Evolutionary conservation across 306 rosid species (phyloP), one percentile per base, ranked within the genome.

Genomic region (Trifolium fragiferum): DNA sequence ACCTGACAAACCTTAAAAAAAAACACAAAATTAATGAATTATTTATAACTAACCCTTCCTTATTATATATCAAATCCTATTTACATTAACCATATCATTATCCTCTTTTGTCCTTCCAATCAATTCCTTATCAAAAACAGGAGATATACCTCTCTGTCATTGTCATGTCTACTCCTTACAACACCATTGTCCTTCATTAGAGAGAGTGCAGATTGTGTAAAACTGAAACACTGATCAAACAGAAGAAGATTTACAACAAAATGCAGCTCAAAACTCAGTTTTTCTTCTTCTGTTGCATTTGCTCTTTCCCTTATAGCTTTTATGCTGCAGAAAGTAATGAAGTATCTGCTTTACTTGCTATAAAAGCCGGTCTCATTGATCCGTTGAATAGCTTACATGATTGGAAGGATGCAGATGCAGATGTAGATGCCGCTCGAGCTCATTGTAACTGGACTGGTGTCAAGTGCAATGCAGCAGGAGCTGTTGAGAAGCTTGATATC

Each of bases 361-460:
- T 94, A 43, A 91, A 90, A 87, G 70, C 73, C 2, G 78, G 83
- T 41, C 89, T 91, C 35, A 6, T 82, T 72, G 98, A 94, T 86
- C 91, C 96, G 0, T 50, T 90, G 38, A 79, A 83, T 32, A 77
- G 80, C 68, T 86, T 94, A 2, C 51, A 81, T 32, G 85, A 86
- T 75, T 94, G 98, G 98, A 91, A 86, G 64, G 38, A 11, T 58
- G 11, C 6, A 25, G 12, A 68, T 73, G 80, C 0, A 37, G 40
- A 68, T 73, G 80, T 0, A 37, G 40, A 1, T 37, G 10, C 73
- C 68, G 62, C 32, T 14, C 58, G 47, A 27, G 43, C 32, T 75
- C 90, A 86, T 67, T 94, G 98, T 67, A 82, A 83, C 37, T 94
- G 98, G 98, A 84, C 78, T 68, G 97, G 97, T 13, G 93, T 91